Base-by-base conservation (phyloP, 768 basidiomycete species). In the Pholiota microspora region DNA sequence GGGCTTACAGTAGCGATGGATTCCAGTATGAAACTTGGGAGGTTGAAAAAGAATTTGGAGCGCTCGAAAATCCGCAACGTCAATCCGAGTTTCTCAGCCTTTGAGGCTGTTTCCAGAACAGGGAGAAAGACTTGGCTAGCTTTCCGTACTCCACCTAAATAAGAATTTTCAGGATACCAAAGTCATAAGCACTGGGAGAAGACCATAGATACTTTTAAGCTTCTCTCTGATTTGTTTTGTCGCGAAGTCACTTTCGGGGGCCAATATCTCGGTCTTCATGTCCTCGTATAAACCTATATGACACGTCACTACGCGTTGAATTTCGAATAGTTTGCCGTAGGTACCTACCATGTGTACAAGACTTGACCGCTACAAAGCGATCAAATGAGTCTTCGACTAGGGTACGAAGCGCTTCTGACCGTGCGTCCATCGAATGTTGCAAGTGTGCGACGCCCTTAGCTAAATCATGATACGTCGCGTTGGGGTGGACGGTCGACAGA, bases 21-120 rank as follows among this genome's bases (percentile, higher is more conserved):
- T 64, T 96, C 95, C 25, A 92, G 80, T 23, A 99, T 83, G 48
- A 88, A 87, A 32, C 90, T 88, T 0, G 97, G 96, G 9, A 99
- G 81, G 64, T 96, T 98, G 81, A 98, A 98, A 71, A 98, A 92
- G 78, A 98, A 99, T 62, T 94, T 95, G 45, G 92, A 95, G n/a
- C 94, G 82, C 62, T 98, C 95, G 60, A 99, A 98, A 12, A 98
- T 89, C 21, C 91, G 86, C 7, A 98, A 80, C 0, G 96, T 97
- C 0, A 89, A 90, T 32, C 92, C 85, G 4, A 98, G 74, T 67
- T 94, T 92, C 62, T 92, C 85, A 8, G 95, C 94, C 65, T 98
- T 98, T 40, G 92, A 86, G 3, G 94, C 85, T 55, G 95, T 97
- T 66, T 98, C 96, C 24, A 99, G 79, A 15, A 97, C 91, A 0